Percentiles rank a stretch among this genome's conserved stretches.
Evolutionary conservation across 257 asterid species (phyloP).

Genomic region (Solanum dulcamara): DNA sequence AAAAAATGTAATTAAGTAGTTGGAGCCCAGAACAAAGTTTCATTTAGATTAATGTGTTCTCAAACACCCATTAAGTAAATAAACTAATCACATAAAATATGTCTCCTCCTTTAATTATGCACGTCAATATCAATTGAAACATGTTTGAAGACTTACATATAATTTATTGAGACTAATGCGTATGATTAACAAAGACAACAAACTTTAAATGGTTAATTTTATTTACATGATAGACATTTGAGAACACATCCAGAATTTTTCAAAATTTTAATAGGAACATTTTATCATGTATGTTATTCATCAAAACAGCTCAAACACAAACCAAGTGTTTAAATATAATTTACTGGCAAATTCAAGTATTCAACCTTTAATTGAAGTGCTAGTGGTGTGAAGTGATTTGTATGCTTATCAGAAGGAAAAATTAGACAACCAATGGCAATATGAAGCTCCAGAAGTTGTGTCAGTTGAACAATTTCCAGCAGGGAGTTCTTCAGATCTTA

Average conservation of each 20-base stretch:
- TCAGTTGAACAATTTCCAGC: slow-evolving; percentile 73
- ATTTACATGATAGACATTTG: not conserved
- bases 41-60: no score
- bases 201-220: not conserved
- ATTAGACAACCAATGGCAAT: slow-evolving; percentile 40
- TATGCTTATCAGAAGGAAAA: slow-evolving; percentile 37
- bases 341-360: not conserved
- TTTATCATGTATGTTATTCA: not conserved
- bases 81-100: not conserved
- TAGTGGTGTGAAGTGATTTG: not conserved
- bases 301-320: not conserved
- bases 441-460: slow-evolving; percentile 70
- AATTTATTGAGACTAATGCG: not conserved
- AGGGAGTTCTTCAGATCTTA: slow-evolving; percentile 60
- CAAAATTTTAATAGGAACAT: not conserved
- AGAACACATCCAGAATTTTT: not conserved
- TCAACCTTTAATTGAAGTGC: not conserved
- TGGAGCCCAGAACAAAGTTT: no score
- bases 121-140: not conserved
- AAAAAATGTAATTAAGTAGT: no score
- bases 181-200: not conserved
- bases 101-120: not conserved
- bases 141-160: not conserved
- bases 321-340: not conserved
- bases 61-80: not conserved